Evolutionary conservation across 2,329 filamentous ascomycete species (phyloP).

Genomic region (Xylaria arbuscula): DNA sequence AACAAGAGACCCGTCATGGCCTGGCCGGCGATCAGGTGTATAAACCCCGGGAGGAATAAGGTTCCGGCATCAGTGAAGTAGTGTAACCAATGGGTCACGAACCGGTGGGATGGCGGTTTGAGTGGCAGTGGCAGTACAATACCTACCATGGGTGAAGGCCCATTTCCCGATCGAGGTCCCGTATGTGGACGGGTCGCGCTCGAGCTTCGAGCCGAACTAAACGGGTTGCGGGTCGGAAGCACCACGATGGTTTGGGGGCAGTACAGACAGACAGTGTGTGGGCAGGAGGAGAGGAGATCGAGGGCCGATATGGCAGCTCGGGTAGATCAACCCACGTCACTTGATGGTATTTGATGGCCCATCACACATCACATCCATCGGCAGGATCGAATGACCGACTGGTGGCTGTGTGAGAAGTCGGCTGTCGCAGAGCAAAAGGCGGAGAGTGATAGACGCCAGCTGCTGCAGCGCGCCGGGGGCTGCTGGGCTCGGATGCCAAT

Average conservation of each 20-base stretch:
- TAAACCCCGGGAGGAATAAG: background rate
- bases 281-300: constrained; percentile 1
- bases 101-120: constrained; percentile 12
- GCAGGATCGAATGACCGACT: constrained; percentile 10
- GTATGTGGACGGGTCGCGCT: constrained; percentile 18
- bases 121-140: background rate
- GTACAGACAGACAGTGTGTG: constrained; percentile 4
- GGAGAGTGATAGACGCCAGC: constrained; percentile 23
- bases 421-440: constrained; percentile 27
- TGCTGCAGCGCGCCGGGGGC: constrained; percentile 17
- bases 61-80: constrained; percentile 3
- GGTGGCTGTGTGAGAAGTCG: constrained; percentile 27
- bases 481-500: constrained; percentile 14
- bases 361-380: too few species aligned
- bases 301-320: background rate
- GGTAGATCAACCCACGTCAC: constrained; percentile 22
- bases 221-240: constrained; percentile 21
- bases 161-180: constrained; percentile 17
- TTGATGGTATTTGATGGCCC: background rate
- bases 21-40: constrained; percentile 11
- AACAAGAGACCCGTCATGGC: constrained; percentile 9
- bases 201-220: constrained; percentile 23
- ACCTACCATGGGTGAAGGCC: constrained; percentile 1
- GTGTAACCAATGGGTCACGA: constrained; percentile 15
- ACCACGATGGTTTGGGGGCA: constrained; percentile 16